These are phyloP conservation scores for Saccharomycopsis selenospora DNA, from an alignment of 805 yeast genomes.

Conservation along the genomic window DNA sequence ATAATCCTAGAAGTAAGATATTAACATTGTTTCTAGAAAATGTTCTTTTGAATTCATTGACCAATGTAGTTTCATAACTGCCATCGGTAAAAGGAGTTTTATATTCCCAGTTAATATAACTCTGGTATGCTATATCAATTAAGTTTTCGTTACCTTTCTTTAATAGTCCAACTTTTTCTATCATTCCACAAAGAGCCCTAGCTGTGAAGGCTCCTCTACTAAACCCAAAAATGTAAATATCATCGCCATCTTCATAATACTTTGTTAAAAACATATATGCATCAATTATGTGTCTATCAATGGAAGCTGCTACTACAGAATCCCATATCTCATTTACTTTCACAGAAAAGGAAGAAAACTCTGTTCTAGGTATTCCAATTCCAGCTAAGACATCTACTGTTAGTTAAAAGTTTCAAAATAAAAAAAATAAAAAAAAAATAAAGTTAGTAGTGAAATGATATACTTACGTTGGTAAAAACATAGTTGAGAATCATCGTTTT, in stretches of 20 bases:
- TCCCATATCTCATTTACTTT: constrained; percentile 30
- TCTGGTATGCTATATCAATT: constrained; percentile 54
- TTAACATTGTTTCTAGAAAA: constrained; percentile 40
- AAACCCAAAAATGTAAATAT: constrained; percentile 52
- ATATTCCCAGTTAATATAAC: constrained; percentile 50
- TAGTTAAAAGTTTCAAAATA: too few relatives aligned
- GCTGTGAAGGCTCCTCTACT: constrained; percentile 63
- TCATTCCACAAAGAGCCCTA: constrained; percentile 57
- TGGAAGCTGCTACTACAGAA: constrained; percentile 44
- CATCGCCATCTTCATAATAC: constrained; percentile 43
- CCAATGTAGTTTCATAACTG: constrained; percentile 39
- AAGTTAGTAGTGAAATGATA: constrained; percentile 7
- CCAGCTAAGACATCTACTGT: constrained; percentile 37
- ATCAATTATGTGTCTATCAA: constrained; percentile 49
- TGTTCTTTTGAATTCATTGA: constrained; percentile 46
- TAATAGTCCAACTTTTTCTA: constrained; percentile 55
- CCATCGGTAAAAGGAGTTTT: constrained; percentile 3
- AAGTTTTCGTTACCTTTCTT: constrained; percentile 48
- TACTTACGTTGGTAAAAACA: constrained; percentile 52
- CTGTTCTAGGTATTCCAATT: constrained; percentile 36
- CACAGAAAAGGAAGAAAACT: constrained; percentile 21
- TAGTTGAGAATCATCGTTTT: constrained; percentile 36
- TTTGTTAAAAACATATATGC: constrained; percentile 50
- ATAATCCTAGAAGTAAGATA: constrained; percentile 56
- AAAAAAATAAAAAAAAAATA: too few relatives aligned